Conservation (phyloP, 352 stramenopile genomes). For the Globisporangium perplexum region DNA sequence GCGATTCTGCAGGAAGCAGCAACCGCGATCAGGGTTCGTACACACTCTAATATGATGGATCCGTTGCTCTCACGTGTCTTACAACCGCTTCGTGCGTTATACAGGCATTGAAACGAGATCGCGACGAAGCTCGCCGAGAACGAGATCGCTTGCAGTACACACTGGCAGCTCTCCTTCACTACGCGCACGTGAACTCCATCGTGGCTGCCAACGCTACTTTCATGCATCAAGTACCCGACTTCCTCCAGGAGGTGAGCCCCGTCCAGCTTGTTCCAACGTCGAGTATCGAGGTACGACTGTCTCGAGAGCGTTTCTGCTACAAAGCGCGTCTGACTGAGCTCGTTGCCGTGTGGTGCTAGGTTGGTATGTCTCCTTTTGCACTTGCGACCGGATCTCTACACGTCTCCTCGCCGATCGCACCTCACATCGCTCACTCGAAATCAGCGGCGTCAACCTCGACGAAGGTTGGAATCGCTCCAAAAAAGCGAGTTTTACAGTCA, state of each 20-base stretch:
- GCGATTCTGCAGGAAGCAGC: slow-evolving; percentile 67
- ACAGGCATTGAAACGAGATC: slow-evolving; percentile 44
- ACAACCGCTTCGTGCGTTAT: neutral
- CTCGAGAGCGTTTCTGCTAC: no score
- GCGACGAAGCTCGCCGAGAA: slow-evolving; percentile 53
- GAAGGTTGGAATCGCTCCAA: slow-evolving; percentile 13
- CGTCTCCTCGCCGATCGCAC: slow-evolving; percentile 1
- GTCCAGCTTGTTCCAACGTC: neutral
- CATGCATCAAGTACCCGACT: slow-evolving; percentile 21
- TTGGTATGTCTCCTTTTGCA: neutral
- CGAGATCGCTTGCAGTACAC: slow-evolving; percentile 60
- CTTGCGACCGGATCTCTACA: neutral
- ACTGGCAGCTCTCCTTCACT: slow-evolving; percentile 57
- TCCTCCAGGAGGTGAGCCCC: no score
- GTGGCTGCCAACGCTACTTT: slow-evolving; percentile 35
- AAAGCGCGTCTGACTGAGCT: neutral
- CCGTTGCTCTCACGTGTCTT: no score
- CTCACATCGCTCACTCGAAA: neutral
- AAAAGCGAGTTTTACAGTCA: slow-evolving; percentile 3
- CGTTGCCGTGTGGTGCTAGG: neutral
- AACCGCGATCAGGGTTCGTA: slow-evolving; percentile 46
- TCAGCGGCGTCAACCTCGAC: neutral
- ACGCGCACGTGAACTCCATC: slow-evolving; percentile 48
- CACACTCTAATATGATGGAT: no score
- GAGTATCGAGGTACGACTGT: no score